Base-by-base conservation (phyloP, 1,284 basidiomycete species). In the Neonothopanus nambi region DNA sequence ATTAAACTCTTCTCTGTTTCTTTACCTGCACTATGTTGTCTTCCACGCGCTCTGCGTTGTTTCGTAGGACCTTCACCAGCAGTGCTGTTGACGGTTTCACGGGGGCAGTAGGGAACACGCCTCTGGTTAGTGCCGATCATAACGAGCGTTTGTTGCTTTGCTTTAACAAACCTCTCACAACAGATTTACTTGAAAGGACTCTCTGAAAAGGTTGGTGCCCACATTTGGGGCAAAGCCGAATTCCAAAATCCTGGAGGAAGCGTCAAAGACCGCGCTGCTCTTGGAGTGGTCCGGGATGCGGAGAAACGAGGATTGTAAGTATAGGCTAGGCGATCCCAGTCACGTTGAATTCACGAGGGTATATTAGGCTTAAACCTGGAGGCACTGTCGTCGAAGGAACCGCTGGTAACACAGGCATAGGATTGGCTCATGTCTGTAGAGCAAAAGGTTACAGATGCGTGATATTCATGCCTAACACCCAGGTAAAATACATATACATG, bases 231-330 rank as follows among this genome's bases (percentile, higher is more conserved):
- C 41, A 99, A 99, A 70, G 94, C 95, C 46, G 96, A 99, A 73
- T 96, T 98, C 68, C 94, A 97, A 77, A 97, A 98, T 65, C 97
- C 97, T 0, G 97, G 97, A n/a, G 97, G 97, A 41, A 95, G 93
- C 61, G 94, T 99, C 64, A 99, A 99, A 74, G 96, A 99, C 70
- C 87, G 96, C 55, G 96, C 96, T 37, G 96, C 96, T 0, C 81
- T 98, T 18, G 95, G 91, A 56, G 81, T 99, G 51, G 77, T 99
- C 51, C 79, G 78, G 58, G 89, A 97, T 68, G 97, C 97, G 3
- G 96, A 99, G 74, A 79, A 88, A 66, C 81, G 82, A 63, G 95
- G 91, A 63, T 67, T 76, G 92, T 90, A 62, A 66, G 82, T 77
- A n/a, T n/a, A 28, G 21, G 8, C 46, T 43, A 33, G 13, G 4